Evolutionary conservation across 306 rosid species (phyloP).

Genomic region (Boehmeria nivea): DNA sequence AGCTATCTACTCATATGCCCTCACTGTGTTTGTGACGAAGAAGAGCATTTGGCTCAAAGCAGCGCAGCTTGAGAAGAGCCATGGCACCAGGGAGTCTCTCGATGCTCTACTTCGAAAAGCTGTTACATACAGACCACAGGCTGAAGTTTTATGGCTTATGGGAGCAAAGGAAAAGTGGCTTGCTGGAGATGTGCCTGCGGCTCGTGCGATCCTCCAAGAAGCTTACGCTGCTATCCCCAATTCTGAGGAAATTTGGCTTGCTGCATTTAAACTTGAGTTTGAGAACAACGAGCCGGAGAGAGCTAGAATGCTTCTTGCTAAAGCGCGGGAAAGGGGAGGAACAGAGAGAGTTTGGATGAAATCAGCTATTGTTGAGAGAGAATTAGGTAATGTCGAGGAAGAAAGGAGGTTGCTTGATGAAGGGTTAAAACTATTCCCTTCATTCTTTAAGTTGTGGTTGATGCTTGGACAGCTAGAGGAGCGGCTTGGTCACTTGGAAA

Average conservation of each 20-base stretch:
- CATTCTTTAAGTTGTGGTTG: constrained; percentile 81
- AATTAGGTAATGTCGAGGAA: constrained; percentile 66
- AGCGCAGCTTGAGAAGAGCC: constrained; percentile 90
- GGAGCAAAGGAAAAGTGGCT: constrained; percentile 98
- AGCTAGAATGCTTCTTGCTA: constrained; percentile 88
- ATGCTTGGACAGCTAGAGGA: constrained; percentile 96
- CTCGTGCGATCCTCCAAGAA: constrained; percentile 85
- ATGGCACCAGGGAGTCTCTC: constrained; percentile 83
- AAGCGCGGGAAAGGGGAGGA: constrained; percentile 91
- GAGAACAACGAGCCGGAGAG: constrained; percentile 92
- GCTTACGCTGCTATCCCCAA: constrained; percentile 90
- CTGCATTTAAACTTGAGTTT: constrained; percentile 87
- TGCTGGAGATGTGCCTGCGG: constrained; percentile 89
- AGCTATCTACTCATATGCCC: constrained; percentile 82
- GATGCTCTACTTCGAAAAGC: constrained; percentile 85
- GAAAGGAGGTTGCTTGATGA: constrained; percentile 70
- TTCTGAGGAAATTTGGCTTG: constrained; percentile 95
- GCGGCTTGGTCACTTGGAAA: constrained; percentile 52
- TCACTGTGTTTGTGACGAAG: constrained; percentile 77
- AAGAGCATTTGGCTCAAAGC: constrained; percentile 98
- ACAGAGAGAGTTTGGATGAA: constrained; percentile 94
- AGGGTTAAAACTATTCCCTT: constrained; percentile 71
- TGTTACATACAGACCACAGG: constrained; percentile 84
- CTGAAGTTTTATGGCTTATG: constrained; percentile 97
- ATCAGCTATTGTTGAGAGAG: constrained; percentile 91